These are phyloP conservation scores for Ceratobasidium sp. DNA, from an alignment of 1,284 basidiomycete species.

Conservation along the genomic window DNA sequence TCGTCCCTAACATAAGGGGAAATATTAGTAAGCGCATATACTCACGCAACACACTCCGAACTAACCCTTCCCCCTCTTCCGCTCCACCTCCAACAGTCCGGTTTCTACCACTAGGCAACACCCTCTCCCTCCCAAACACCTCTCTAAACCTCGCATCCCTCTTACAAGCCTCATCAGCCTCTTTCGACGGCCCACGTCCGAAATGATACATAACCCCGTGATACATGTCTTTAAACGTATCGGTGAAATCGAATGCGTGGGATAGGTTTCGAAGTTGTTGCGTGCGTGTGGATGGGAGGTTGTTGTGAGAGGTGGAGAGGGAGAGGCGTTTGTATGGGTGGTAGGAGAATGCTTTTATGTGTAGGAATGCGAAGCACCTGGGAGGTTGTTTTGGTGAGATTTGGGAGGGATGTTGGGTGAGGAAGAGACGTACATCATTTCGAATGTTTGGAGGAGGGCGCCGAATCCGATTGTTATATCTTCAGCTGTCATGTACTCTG, in stretches of 20 bases:
- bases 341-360: slow-evolving; percentile 83
- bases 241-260: slow-evolving; percentile 33
- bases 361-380: slow-evolving; percentile 76
- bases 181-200: slow-evolving; percentile 1
- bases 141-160: slow-evolving; percentile 11
- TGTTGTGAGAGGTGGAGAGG: neutral
- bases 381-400: slow-evolving; percentile 55
- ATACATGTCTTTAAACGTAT: slow-evolving; percentile 31
- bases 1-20: neutral
- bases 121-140: slow-evolving; percentile 30
- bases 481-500: slow-evolving; percentile 68
- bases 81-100: neutral
- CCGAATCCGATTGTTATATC: slow-evolving; percentile 82
- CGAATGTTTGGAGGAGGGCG: slow-evolving; percentile 78
- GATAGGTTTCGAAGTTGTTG: slow-evolving; percentile 7
- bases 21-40: slow-evolving; percentile 8
- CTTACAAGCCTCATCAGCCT: slow-evolving; percentile 21
- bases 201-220: slow-evolving; percentile 22
- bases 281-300: neutral
- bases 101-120: neutral
- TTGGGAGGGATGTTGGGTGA: neutral
- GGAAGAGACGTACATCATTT: slow-evolving; percentile 74
- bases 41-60: neutral
- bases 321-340: slow-evolving; percentile 65
- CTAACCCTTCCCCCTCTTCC: neutral